Percentiles rank a stretch among this genome's conserved stretches.
Evolutionary conservation across 345 rosid species (phyloP).

Genomic region (Syzygium aromaticum): DNA sequence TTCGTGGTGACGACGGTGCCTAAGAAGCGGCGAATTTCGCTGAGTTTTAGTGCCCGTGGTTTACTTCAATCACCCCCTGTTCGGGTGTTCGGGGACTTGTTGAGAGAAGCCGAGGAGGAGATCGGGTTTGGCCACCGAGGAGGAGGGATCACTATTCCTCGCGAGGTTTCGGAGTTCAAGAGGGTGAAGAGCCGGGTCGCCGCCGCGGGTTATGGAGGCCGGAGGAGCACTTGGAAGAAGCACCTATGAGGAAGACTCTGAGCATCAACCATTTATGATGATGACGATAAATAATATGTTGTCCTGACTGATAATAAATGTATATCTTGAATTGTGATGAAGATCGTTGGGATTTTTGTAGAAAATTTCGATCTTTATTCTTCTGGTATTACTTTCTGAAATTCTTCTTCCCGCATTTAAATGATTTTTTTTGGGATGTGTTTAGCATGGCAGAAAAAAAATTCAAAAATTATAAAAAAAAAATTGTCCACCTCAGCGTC

Average conservation of each 20-base stretch:
- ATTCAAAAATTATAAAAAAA: too few species aligned
- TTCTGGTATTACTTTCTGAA: background rate
- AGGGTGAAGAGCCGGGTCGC: background rate
- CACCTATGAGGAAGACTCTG: background rate
- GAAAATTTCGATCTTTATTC: background rate
- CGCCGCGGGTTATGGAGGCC: background rate
- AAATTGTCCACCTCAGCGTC: too few species aligned
- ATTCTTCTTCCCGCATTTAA: background rate
- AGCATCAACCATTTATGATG: background rate
- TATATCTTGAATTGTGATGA: background rate
- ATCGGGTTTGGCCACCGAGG: background rate
- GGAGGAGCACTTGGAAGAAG: background rate
- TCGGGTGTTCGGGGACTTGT: background rate
- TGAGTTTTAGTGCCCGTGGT: background rate
- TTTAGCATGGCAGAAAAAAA: too few species aligned
- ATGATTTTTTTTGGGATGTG: background rate
- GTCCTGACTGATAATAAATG: background rate
- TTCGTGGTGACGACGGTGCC: constrained; percentile 80
- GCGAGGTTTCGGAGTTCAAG: background rate
- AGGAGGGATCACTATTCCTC: background rate
- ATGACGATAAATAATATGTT: background rate
- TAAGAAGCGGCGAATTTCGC: background rate
- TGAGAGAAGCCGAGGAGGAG: background rate
- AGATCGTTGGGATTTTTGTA: background rate
- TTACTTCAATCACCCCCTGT: background rate